Evolutionary conservation across 441 rosid species (phyloP).

Genomic region (Euphorbia schlechtendalii): DNA sequence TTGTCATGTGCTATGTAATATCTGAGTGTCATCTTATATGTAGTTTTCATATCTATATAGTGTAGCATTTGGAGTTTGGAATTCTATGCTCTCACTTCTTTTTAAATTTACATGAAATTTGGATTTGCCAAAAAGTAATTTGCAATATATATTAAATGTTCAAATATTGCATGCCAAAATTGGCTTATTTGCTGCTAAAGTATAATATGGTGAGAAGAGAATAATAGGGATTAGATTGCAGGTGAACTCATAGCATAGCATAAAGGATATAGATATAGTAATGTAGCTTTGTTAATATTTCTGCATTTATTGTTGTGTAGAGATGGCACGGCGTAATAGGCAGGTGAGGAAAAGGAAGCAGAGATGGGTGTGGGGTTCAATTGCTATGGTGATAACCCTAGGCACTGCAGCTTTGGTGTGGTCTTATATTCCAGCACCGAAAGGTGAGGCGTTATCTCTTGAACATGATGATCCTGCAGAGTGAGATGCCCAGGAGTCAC

Average conservation of each 20-base stretch:
- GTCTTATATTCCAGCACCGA: slow-evolving; percentile 49
- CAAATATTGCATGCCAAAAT: background rate
- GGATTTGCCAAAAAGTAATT: no score
- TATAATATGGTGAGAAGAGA: background rate
- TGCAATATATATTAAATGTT: background rate
- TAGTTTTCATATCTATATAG: background rate
- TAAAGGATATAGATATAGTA: no score
- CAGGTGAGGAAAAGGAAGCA: slow-evolving; percentile 53
- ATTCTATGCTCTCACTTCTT: no score
- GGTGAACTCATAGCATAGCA: background rate
- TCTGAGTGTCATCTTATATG: no score
- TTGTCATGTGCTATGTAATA: no score
- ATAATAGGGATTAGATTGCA: background rate
- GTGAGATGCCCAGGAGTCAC: slow-evolving; percentile 14
- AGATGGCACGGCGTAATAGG: slow-evolving; percentile 50
- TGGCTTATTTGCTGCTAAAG: background rate
- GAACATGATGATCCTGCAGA: slow-evolving; percentile 30
- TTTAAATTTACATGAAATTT: no score
- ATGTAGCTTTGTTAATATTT: background rate
- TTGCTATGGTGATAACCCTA: slow-evolving; percentile 52
- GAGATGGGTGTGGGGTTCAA: slow-evolving; percentile 71
- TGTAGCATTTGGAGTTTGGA: background rate
- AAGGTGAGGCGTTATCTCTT: slow-evolving; percentile 20
- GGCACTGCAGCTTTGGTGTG: slow-evolving; percentile 67
- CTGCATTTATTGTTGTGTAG: slow-evolving; percentile 25